Evolutionary conservation across 306 rosid genomes (phyloP).

Genomic region (Vigna nakashimae): DNA sequence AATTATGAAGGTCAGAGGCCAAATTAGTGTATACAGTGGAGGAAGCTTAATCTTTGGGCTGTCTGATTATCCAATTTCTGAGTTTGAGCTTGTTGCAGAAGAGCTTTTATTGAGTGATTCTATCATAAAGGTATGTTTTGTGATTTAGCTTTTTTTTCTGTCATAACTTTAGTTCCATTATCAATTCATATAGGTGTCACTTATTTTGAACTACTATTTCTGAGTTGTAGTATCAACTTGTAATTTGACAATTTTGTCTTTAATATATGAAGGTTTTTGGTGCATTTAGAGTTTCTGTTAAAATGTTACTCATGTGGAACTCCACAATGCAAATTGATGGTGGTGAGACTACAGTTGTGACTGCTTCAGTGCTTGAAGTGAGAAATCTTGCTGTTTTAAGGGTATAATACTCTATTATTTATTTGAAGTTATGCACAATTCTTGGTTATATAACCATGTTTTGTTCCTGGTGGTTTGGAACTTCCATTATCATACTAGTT

Average conservation of each 20-base stretch:
- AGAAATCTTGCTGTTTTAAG: slow-evolving; percentile 92
- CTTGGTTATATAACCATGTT: slow-evolving; percentile 32
- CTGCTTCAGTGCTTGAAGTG: slow-evolving; percentile 95
- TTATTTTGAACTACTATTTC: slow-evolving; percentile 42
- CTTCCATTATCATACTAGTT: slow-evolving; percentile 42
- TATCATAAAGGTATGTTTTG: slow-evolving; percentile 68
- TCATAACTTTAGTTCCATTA: background rate
- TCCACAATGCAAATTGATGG: slow-evolving; percentile 86
- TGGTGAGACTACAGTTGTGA: slow-evolving; percentile 76
- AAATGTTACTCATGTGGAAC: slow-evolving; percentile 98
- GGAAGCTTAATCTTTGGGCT: slow-evolving; percentile 94
- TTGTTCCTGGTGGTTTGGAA: slow-evolving; percentile 42
- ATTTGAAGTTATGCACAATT: slow-evolving; percentile 32
- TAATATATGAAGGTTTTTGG: slow-evolving; percentile 86
- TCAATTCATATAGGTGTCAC: slow-evolving; percentile 26
- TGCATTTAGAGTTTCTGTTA: slow-evolving; percentile 94
- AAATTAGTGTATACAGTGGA: slow-evolving; percentile 84
- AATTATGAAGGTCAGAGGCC: slow-evolving; percentile 91
- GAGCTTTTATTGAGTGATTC: slow-evolving; percentile 99
- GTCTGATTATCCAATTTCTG: slow-evolving; percentile 90
- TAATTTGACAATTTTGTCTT: slow-evolving; percentile 38
- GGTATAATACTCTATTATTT: slow-evolving; percentile 60
- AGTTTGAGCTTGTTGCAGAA: slow-evolving; percentile 98
- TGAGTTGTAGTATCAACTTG: slow-evolving; percentile 21
- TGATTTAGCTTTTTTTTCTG: slow-evolving; percentile 39